Conservation (phyloP, 148 eudicot genomes). For the Chenopodium album region DNA sequence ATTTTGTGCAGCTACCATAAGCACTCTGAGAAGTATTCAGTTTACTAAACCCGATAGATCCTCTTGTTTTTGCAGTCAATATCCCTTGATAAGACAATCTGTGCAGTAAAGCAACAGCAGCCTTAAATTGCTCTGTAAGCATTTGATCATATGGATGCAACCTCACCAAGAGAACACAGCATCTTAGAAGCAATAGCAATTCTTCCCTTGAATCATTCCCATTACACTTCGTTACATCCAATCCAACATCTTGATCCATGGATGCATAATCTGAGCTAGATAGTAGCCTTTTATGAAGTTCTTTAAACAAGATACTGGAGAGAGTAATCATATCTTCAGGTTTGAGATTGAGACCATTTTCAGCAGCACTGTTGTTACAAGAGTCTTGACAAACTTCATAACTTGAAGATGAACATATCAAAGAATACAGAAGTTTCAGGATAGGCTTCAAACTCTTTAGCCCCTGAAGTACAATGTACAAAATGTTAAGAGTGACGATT, state of each 20-base stretch:
- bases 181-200: conserved; percentile 59
- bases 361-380: conserved; percentile 10
- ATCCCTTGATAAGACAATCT: conserved; percentile 34
- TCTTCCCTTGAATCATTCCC: conserved; percentile 32
- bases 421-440: conserved; percentile 45
- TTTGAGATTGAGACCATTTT: conserved; percentile 28
- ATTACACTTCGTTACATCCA: conserved; percentile 20
- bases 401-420: conserved; percentile 37
- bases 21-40: conserved; percentile 14
- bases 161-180: conserved; percentile 52
- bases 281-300: conserved; percentile 41
- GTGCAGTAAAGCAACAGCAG: conserved; percentile 40
- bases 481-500: background rate
- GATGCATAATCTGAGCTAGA: conserved; percentile 17
- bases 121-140: conserved; percentile 39
- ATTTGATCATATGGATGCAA: conserved; percentile 38
- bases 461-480: conserved; percentile 26
- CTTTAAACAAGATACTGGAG: conserved; percentile 41
- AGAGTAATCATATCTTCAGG: conserved; percentile 35
- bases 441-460: conserved; percentile 41
- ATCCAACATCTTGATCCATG: conserved; percentile 26
- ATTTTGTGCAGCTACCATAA: conserved; percentile 27
- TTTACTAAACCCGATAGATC: no score
- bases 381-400: conserved; percentile 18
- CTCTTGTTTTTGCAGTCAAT: conserved; percentile 7